phyloP scores from a whole-genome alignment of 2,329 filamentous ascomycete species.

The Talaromyces verruculosus region DNA sequence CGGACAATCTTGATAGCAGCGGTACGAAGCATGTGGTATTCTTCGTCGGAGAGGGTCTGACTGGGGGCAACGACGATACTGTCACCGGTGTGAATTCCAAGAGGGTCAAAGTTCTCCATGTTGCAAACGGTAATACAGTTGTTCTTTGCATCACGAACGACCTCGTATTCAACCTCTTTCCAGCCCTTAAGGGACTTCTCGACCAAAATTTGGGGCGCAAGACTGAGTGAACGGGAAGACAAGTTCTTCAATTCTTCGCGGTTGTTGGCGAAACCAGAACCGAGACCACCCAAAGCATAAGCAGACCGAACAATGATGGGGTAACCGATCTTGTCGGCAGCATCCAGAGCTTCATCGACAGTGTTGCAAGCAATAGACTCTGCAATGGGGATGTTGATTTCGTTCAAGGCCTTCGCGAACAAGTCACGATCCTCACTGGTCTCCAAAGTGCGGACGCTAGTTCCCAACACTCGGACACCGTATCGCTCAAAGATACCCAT shows the following conservation, averaged over 20 bases:
- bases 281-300: slow-evolving; percentile 92
- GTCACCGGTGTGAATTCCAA: slow-evolving; percentile 97
- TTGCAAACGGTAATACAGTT: slow-evolving; percentile 99
- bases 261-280: slow-evolving; percentile 94
- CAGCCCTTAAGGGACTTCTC: slow-evolving; percentile 99
- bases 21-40: slow-evolving; percentile 98
- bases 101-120: slow-evolving; percentile 98
- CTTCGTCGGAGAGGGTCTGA: slow-evolving; percentile 95
- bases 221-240: slow-evolving; percentile 85
- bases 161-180: slow-evolving; percentile 99
- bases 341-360: slow-evolving; percentile 86
- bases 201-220: slow-evolving; percentile 93
- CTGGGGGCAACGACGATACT: slow-evolving; percentile 97
- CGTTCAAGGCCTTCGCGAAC: slow-evolving; percentile 91
- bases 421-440: slow-evolving; percentile 94
- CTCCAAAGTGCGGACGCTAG: slow-evolving; percentile 89
- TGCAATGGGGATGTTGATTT: slow-evolving; percentile 96
- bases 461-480: slow-evolving; percentile 92
- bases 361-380: slow-evolving; percentile 91
- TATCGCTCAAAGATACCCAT: slow-evolving; percentile 94
- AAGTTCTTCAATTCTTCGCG: slow-evolving; percentile 90
- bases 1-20: slow-evolving; percentile 98
- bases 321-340: slow-evolving; percentile 84
- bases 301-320: slow-evolving; percentile 97
- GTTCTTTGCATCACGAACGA: slow-evolving; percentile 93